Base-by-base conservation (phyloP, 23 red algal species). In the Cyanidiococcus yangmingshanensis region DNA sequence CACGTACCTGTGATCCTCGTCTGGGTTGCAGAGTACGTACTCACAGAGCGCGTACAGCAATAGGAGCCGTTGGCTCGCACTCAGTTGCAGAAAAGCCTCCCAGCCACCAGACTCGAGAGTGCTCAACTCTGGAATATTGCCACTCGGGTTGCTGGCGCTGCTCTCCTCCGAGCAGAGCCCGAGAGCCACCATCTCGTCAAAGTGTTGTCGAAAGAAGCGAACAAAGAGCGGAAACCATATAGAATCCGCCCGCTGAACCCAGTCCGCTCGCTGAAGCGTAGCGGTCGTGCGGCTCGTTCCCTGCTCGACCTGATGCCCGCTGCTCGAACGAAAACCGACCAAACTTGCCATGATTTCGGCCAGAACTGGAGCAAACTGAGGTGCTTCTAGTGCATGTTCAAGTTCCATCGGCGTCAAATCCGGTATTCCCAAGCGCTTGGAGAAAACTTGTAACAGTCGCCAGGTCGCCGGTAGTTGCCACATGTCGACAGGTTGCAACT, bases 31-130 rank as follows among this genome's bases (percentile, higher is more conserved):
- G n/a, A 71, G 32, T 35, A 71, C 63, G 63, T 17, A 35, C 63
- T 71, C 63, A 30, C 63, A 71, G n/a, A 71, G 63, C n/a, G 63
- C 63, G 63, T 71, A 71, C 63, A 71, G 32, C 3, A 71, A 27
- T 2, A 71, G 32, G 16, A 71, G 63, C 16, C 63, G 63, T 35
- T 71, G 63, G 21, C 63, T 25, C 7, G 63, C n/a, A 3, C n/a
- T 71, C 63, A 71, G 63, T 29, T 71, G 63, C 63, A 71, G 32
- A 29, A 71, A 71, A 12, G 63, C 63, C 27, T 71, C 63, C 63
- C 63, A 71, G 21, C 63, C 63, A 35, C 63, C 63, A 29, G 63
- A 3, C 63, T 71, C n/a, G n/a, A 71, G 63, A 12, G 32, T 30
- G 7, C 7, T 29, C 63, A 25, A 17, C 3, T 17, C 27, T 29